Base-by-base conservation (phyloP, 176 grass and related monocot genomes). In the Avena atlantica region DNA sequence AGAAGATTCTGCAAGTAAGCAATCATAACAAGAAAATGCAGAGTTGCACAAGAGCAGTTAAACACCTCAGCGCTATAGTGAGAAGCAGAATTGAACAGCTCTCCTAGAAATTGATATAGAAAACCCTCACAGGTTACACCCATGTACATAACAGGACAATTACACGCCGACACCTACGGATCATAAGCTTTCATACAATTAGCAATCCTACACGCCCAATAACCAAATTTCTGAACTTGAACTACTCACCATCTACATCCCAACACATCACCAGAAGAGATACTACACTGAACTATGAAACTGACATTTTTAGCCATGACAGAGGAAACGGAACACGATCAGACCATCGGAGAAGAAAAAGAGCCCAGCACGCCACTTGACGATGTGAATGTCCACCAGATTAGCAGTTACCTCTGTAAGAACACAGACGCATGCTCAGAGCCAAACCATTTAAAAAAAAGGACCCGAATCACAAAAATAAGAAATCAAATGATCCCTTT, bases 381-480 rank as follows among this genome's bases (percentile, higher is more conserved):
- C 16, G 64, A 34, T 34, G 25, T 16, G 81, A 47, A 71, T 57
- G 77, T 81, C 17, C 86, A 48, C 34, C 42, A 37, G 25, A 81
- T 66, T 62, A 86, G 19, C 64, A 63, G 69, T 82, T 78, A 91
- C 78, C 86, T 86, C 90, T 91, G 90, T 64, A 73, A 5, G 19
- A 85, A 72, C 8, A 50, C 9, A 70, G 20, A 20, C 2, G 31
- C 63, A 27, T 8, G 7, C 60, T 77, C 16, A 85, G 86, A 73
- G 64, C 56, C 19, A 77, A 87, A n/a, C 10, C 49, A 86, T 25
- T 25, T 3, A 29, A 29, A 29, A 29, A 2, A 37, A 27, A 34
- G 31, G 3, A 16, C 8, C 11, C 15, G 8, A 77, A 76, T 53
- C 0, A 61, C 27, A 20, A 24, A 17, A 9, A 48, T 19, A 85